These are phyloP conservation scores for Melanogaster broomeanus DNA, from an alignment of 768 basidiomycete genomes.

Conservation along the genomic window DNA sequence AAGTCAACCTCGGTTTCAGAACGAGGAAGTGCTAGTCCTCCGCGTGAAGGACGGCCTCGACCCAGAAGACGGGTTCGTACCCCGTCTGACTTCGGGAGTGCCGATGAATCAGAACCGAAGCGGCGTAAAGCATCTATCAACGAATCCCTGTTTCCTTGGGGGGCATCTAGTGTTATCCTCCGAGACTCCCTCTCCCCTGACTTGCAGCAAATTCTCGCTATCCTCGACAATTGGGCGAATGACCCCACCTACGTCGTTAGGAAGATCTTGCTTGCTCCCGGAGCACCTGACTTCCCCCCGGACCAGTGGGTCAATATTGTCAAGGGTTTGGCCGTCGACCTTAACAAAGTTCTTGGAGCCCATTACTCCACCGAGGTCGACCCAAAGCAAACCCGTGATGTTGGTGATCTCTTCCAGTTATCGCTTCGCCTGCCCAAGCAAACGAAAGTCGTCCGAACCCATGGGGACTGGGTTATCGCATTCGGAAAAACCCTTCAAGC, in stretches of 20 bases:
- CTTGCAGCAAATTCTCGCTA: background rate
- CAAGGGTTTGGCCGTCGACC: background rate
- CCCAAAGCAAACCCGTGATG: conserved; percentile 2
- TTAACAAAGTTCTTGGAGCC: conserved; percentile 7
- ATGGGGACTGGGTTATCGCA: background rate
- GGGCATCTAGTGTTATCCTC: background rate
- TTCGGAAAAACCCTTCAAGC: background rate
- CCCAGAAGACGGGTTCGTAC: too few relatives aligned
- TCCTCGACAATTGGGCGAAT: background rate
- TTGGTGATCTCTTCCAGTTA: conserved; percentile 8
- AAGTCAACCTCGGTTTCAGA: too few relatives aligned
- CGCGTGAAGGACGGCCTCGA: too few relatives aligned
- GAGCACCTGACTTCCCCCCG: conserved; percentile 4
- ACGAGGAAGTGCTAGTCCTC: too few relatives aligned
- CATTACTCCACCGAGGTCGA: background rate
- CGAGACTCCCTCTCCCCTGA: too few relatives aligned
- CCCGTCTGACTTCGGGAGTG: too few relatives aligned
- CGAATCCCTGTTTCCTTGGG: background rate
- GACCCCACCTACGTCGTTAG: conserved; percentile 1
- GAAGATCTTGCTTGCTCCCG: background rate
- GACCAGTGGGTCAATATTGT: conserved; percentile 14
- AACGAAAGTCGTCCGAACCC: background rate
- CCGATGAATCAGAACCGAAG: too few relatives aligned
- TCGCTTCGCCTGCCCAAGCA: background rate
- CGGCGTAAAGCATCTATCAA: too few relatives aligned